Evolutionary conservation across 371 early-diverging fungal genomes (phyloP), one percentile per base, ranked within the genome.

Genomic region (Mucor saturninus): DNA sequence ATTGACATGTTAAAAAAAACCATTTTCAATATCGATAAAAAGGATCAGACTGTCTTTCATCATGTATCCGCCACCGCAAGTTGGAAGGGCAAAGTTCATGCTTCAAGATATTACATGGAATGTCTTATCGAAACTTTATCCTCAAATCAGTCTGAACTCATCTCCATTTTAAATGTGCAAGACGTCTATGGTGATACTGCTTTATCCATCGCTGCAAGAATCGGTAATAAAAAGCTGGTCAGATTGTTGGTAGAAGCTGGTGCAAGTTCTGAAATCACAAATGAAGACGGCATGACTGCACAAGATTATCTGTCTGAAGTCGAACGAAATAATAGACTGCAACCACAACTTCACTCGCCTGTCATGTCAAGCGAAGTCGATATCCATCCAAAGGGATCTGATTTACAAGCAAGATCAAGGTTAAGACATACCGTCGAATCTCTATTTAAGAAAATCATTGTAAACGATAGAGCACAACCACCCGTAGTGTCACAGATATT

Each of bases 101-200:
- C 95, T 3, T 84, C 89, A 2, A 76, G 86, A 39, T 95, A 95
- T 62, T 96, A 96, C 67, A 83, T 93, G 82, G 93, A 95, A 57
- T 89, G 91, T 62, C 62, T 93, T 37, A 73, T 93, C 5, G 86
- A 87, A 14, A 83, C 76, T 56, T 54, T 89, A 10, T 65, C 76
- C 0, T 56, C 59, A 11, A 72, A 73, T 55, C 73, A 70, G 2
- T 68, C 76, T 9, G 84, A 86, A 51, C 79, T 93, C 56, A 79
- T 84, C 1, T 76, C 88, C 4, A 79, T 96, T 10, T 72, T 96
- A 31, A 90, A 96, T 56, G 77, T 87, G 6, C 88, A 89, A 69
- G 97, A 97, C 66, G 74, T 69, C 2, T 86, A 85, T 45, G 98
- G 98, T 6, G 93, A 98, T 61, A 97, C 98, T 0, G 95, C 97